phyloP scores from a whole-genome alignment of 495 filamentous ascomycete species.

The Rhizodiscina lignyota region DNA sequence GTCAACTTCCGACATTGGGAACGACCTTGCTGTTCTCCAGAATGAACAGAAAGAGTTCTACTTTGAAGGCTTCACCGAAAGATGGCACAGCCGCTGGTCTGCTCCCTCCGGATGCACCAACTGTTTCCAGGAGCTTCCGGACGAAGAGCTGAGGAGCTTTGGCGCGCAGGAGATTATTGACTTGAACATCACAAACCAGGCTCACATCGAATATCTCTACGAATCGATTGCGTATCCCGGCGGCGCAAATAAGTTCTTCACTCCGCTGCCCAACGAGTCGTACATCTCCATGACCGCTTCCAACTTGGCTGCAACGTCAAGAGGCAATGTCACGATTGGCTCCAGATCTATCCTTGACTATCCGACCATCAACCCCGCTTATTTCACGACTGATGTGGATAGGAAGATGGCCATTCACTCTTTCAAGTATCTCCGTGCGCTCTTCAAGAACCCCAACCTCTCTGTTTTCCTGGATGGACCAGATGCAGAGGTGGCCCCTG shows the following conservation, averaged over 20 bases:
- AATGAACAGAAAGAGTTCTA: not conserved
- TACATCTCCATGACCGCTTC: conserved; percentile 1
- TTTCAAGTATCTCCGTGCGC: not conserved
- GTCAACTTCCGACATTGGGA: not conserved
- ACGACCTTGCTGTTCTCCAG: not conserved
- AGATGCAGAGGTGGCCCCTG: conserved; percentile 3
- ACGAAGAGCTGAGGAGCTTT: not conserved
- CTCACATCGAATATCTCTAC: conserved; percentile 5
- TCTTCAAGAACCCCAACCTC: not conserved
- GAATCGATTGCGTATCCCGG: conserved; percentile 3
- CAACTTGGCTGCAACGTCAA: not conserved
- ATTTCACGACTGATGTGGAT: not conserved
- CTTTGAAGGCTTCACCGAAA: not conserved
- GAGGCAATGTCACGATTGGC: not conserved
- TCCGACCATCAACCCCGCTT: not conserved
- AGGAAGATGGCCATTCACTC: not conserved
- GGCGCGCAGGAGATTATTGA: conserved; percentile 2
- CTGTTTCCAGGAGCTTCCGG: conserved; percentile 1
- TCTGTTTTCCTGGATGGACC: not conserved
- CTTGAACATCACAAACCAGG: not conserved
- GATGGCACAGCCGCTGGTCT: conserved; percentile 1
- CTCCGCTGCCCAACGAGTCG: not conserved
- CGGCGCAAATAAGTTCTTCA: not conserved
- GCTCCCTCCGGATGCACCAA: conserved; percentile 2
- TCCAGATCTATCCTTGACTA: not conserved